A percentile compares a stretch with the other conserved stretches of the same genome.
Conservation (phyloP, 306 rosid species). For the Acacia melanoxylon region DNA sequence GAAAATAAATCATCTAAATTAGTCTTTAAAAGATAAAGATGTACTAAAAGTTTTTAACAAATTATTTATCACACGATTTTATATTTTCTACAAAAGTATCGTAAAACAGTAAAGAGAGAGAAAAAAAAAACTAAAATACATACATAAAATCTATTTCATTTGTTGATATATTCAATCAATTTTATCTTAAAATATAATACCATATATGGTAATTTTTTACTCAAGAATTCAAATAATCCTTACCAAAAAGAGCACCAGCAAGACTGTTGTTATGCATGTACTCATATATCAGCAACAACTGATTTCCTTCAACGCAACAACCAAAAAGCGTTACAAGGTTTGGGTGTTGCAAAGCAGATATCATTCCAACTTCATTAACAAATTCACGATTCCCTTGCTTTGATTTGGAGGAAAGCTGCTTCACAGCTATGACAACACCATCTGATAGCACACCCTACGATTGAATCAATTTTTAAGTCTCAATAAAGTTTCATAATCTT, state of each 20-base stretch:
- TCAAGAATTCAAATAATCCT: background rate
- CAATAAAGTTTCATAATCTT: too few species aligned
- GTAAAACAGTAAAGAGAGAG: too few species aligned
- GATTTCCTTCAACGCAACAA: background rate
- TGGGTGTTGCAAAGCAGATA: background rate
- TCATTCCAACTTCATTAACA: constrained; percentile 52
- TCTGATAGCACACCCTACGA: background rate
- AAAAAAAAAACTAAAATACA: too few species aligned
- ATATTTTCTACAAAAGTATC: too few species aligned
- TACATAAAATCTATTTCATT: too few species aligned
- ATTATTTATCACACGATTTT: too few species aligned
- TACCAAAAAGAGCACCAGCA: background rate
- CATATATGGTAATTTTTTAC: too few species aligned
- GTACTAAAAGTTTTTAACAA: too few species aligned
- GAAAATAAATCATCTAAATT: too few species aligned
- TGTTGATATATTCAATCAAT: too few species aligned
- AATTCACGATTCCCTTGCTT: constrained; percentile 77
- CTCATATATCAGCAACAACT: background rate
- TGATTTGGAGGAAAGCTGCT: background rate
- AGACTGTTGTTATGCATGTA: background rate
- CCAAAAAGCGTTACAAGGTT: background rate
- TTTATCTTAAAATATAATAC: too few species aligned
- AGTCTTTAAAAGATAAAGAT: too few species aligned
- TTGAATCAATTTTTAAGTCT: background rate
- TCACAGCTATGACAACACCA: background rate